Evolutionary conservation across 148 eudicot species (phyloP).

Genomic region (Diospyros lotus): DNA sequence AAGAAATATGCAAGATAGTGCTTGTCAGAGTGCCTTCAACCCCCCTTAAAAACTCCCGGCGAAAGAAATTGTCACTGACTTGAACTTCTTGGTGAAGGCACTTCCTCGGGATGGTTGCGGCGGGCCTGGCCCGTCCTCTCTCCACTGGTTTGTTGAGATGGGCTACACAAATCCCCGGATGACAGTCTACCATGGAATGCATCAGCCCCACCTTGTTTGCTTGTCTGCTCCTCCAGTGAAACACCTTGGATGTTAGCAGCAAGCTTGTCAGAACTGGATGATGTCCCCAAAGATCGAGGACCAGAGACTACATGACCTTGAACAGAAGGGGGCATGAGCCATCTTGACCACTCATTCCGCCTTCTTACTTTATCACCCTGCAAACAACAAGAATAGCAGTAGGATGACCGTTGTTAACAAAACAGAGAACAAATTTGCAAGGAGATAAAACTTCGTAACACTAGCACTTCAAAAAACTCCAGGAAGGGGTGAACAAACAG

Average conservation of each 20-base stretch:
- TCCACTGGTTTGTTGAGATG: background rate
- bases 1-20: background rate
- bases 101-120: too few species aligned
- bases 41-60: background rate
- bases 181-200: slow-evolving; percentile 12
- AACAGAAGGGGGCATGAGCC: slow-evolving; percentile 57
- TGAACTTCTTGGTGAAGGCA: background rate
- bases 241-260: slow-evolving; percentile 26
- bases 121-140: background rate
- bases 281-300: slow-evolving; percentile 25
- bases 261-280: slow-evolving; percentile 10
- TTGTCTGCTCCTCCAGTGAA: slow-evolving; percentile 20
- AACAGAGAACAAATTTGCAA: too few species aligned
- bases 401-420: too few species aligned
- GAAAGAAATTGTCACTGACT: background rate
- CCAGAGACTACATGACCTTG: slow-evolving; percentile 29
- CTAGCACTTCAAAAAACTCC: too few species aligned
- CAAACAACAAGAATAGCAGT: slow-evolving; percentile 1
- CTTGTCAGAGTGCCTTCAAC: background rate
- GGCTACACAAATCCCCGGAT: slow-evolving; percentile 17
- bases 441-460: too few species aligned
- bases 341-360: slow-evolving; percentile 60
- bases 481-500: too few species aligned
- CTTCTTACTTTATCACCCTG: slow-evolving; percentile 72
- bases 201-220: slow-evolving; percentile 10